phyloP scores from a whole-genome alignment of 2,329 filamentous ascomycete genomes.

The Plenodomus biglobosus region DNA sequence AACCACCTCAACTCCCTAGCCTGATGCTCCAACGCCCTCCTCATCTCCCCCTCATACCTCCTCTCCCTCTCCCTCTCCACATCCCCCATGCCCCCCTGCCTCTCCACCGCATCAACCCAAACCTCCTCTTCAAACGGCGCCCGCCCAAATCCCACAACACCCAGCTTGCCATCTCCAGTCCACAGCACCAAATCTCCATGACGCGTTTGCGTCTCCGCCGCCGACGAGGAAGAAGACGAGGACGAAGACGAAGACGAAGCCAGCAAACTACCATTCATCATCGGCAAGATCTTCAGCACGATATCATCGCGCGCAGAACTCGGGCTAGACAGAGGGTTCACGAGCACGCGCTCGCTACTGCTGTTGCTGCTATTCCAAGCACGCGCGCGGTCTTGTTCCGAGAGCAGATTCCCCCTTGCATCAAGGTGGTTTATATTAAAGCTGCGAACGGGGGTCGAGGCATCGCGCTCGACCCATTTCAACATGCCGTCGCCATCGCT shows the following conservation, averaged over 20 bases:
- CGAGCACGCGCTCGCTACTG: not conserved
- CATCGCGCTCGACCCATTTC: slow-evolving; percentile 90
- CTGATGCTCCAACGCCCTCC: slow-evolving; percentile 71
- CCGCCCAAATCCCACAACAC: slow-evolving; percentile 60
- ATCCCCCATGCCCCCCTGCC: slow-evolving; percentile 36
- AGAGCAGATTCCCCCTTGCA: not conserved
- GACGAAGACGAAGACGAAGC: no score
- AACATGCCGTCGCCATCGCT: slow-evolving; percentile 82
- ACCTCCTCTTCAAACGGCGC: slow-evolving; percentile 32
- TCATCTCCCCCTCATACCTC: slow-evolving; percentile 70
- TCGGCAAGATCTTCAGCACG: slow-evolving; percentile 74
- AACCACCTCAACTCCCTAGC: slow-evolving; percentile 78
- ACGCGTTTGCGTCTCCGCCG: not conserved
- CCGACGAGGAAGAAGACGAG: no score
- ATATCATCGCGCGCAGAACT: slow-evolving; percentile 47
- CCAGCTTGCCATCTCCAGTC: slow-evolving; percentile 80
- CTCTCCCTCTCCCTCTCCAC: slow-evolving; percentile 51
- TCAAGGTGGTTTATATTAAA: slow-evolving; percentile 58
- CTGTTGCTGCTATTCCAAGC: not conserved
- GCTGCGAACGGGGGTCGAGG: slow-evolving; percentile 56
- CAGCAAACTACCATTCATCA: no score
- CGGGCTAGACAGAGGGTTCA: not conserved
- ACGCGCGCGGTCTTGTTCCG: no score
- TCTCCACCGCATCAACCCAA: slow-evolving; percentile 40
- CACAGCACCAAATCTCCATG: slow-evolving; percentile 75